phyloP scores from a whole-genome alignment of 2,329 filamentous ascomycete species.

The Talaromyces pinophilus region DNA sequence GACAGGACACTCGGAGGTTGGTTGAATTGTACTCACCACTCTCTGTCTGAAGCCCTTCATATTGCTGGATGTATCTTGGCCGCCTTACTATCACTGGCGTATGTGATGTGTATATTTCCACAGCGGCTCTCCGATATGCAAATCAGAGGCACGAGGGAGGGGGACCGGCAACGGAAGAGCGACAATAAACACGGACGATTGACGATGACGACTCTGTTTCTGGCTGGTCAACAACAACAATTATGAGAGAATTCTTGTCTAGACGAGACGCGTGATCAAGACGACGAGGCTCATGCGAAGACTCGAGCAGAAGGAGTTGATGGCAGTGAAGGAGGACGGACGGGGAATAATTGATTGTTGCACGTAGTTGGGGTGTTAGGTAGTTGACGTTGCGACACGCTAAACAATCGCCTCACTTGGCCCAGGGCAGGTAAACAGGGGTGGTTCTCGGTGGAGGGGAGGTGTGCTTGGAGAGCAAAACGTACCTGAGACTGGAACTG shows the following conservation, averaged over 20 bases:
- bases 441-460: not conserved
- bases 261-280: conserved; percentile 20
- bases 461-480: not conserved
- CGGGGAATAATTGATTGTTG: conserved; percentile 9
- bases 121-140: conserved; percentile 38
- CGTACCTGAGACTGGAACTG: conserved; percentile 7
- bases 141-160: conserved; percentile 34
- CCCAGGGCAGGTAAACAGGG: conserved; percentile 12
- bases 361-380: conserved; percentile 3
- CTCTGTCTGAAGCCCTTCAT: conserved; percentile 98
- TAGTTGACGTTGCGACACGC: conserved; percentile 21
- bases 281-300: conserved; percentile 10
- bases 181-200: conserved; percentile 13
- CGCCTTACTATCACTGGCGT: not conserved
- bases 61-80: conserved; percentile 45
- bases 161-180: conserved; percentile 21
- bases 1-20: not conserved
- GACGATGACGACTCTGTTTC: conserved; percentile 28
- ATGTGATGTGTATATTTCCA: conserved; percentile 22
- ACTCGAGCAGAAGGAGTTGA: not conserved
- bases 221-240: conserved; percentile 20
- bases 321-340: conserved; percentile 2
- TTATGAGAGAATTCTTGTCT: conserved; percentile 32
- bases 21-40: conserved; percentile 70
- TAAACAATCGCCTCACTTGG: conserved; percentile 13